Evolutionary conservation across 2,329 filamentous ascomycete species (phyloP).

Genomic region (Falciphora oryzae): DNA sequence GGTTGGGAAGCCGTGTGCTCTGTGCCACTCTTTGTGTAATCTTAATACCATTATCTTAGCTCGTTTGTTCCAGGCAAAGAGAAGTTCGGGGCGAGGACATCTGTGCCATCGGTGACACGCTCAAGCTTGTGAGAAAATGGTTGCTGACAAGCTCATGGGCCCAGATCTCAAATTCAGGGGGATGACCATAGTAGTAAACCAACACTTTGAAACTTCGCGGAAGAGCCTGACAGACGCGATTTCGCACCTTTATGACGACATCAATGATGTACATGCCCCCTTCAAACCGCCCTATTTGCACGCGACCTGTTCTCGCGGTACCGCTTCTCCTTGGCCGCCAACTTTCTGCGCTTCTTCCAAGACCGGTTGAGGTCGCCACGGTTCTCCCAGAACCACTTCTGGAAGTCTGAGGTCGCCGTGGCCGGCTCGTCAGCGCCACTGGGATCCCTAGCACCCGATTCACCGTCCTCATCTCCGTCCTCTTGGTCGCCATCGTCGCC

Average conservation of each 20-base stretch:
- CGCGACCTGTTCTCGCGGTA: slow-evolving; percentile 57
- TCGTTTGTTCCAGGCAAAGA: not conserved
- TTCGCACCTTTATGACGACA: not conserved
- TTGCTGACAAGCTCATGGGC: too few species aligned
- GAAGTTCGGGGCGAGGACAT: not conserved
- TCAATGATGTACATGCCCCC: too few species aligned
- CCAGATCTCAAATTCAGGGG: not conserved
- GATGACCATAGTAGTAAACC: not conserved
- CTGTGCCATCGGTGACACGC: not conserved
- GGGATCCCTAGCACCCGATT: slow-evolving; percentile 16
- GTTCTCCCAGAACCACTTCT: slow-evolving; percentile 64
- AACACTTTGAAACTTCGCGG: not conserved
- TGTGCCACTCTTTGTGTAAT: not conserved
- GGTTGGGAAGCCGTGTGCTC: not conserved
- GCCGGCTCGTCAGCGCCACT: slow-evolving; percentile 10
- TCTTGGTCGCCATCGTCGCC: slow-evolving; percentile 24
- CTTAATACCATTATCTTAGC: not conserved
- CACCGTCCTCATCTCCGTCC: slow-evolving; percentile 14
- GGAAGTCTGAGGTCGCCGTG: slow-evolving; percentile 46
- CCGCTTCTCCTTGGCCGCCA: slow-evolving; percentile 59
- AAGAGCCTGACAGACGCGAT: not conserved
- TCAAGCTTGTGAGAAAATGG: not conserved
- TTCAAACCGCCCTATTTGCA: slow-evolving; percentile 10
- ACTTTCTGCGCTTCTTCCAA: slow-evolving; percentile 61
- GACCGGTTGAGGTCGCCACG: slow-evolving; percentile 58